Percentiles rank a stretch among this genome's conserved stretches.
These are phyloP conservation scores for Royoungia palumana DNA, from an alignment of 768 basidiomycete genomes.

Conservation along the genomic window DNA sequence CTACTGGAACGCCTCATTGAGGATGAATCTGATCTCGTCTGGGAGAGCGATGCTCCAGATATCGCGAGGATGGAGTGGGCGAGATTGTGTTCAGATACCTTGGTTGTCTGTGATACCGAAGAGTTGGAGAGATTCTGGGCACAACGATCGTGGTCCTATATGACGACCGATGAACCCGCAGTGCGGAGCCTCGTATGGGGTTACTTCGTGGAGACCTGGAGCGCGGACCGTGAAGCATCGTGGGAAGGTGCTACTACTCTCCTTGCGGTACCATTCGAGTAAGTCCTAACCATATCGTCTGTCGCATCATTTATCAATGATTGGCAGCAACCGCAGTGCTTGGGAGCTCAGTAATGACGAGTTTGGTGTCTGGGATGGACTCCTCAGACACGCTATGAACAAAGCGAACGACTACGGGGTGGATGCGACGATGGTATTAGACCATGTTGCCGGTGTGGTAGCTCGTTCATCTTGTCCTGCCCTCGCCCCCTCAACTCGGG, in stretches of 20 bases:
- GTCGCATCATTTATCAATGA: constrained; percentile 4
- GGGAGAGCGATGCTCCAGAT: constrained; percentile 40
- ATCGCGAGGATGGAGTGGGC: constrained; percentile 57
- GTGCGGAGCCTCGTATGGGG: constrained; percentile 56
- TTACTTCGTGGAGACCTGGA: constrained; percentile 56
- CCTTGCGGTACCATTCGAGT: constrained; percentile 64
- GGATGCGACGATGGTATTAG: constrained; percentile 51
- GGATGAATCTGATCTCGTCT: constrained; percentile 44
- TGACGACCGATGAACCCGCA: constrained; percentile 35
- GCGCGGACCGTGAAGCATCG: constrained; percentile 36
- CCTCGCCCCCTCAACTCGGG: constrained; percentile 44
- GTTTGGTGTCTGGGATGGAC: constrained; percentile 54
- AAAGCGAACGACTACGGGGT: constrained; percentile 60
- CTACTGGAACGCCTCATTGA: constrained; percentile 50
- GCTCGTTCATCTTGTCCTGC: constrained; percentile 38
- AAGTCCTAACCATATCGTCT: constrained; percentile 25
- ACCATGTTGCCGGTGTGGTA: constrained; percentile 51
- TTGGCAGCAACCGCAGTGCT: constrained; percentile 35
- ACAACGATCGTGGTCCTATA: constrained; percentile 20
- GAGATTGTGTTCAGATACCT: constrained; percentile 52
- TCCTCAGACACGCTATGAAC: constrained; percentile 49
- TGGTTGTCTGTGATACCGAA: constrained; percentile 45
- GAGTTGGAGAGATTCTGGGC: constrained; percentile 55
- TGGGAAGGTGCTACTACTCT: constrained; percentile 56
- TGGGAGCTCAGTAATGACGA: constrained; percentile 59